Evolutionary conservation across 164 flowering plant genomes (phyloP), one percentile per base, ranked within the genome.

Genomic region (Aristolochia contorta): DNA sequence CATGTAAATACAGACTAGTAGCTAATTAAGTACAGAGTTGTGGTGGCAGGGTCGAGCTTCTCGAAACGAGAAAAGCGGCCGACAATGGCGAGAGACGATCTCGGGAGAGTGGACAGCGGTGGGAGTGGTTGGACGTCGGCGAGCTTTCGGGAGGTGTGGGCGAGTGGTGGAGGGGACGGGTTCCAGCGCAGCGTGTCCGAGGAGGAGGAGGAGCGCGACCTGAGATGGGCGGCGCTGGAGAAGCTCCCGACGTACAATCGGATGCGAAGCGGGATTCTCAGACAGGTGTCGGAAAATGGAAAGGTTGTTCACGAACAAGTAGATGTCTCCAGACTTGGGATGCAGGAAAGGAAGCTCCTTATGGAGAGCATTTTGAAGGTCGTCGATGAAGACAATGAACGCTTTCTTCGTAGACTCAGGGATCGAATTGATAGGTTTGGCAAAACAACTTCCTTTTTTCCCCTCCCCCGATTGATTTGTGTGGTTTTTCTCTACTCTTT

Each of bases 171-270:
- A 27, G 68, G 63, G 20, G 80, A 78, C 60, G 74, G 72, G 47
- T 78, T 78, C 61, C 56, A 59, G 21, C 53, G 72, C 61, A 77
- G 81, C 50, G 43, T 59, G 25, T 43, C 77, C 47, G 64, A 69
- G n/a, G 64, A 37, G 1, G 72, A 72, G 10, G 85, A 82, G 3
- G 94, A 87, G 62, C 84, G 84, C 47, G 82, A 81, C 66, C 77
- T 86, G 33, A 74, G 56, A 56, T 84, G 89, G 87, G 93, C 89
- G 6, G 89, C 93, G 12, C 77, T 86, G 8, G 93, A 84, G 72
- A 74, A 77, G 71, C 82, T 84, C 2, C 93, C 93, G 0, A 84
- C 93, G 2, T 83, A 74, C 56, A 82, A 80, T 27, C 68, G 88
- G 24, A 4, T 85, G 66, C 68, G 77, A 57, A 74, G 65, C 21